These are phyloP conservation scores for Pyricularia pennisetigena DNA, from an alignment of 2,329 filamentous ascomycete genomes.

Conservation along the genomic window DNA sequence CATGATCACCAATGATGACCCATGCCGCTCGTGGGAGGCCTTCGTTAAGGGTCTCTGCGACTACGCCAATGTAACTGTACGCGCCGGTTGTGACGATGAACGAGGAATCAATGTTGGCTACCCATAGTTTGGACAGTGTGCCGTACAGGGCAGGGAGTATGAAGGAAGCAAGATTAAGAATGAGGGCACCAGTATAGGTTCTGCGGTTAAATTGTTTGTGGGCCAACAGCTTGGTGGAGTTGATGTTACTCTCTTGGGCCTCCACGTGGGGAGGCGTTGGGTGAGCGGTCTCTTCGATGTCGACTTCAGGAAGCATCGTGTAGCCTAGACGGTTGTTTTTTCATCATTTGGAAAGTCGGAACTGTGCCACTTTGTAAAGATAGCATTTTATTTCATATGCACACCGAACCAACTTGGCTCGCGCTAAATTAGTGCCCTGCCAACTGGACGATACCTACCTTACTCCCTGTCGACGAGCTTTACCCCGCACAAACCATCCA, in stretches of 20 bases:
- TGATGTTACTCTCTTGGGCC: not conserved
- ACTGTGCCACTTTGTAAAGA: not conserved
- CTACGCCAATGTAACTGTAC: conserved; percentile 59
- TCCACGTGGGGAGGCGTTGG: not conserved
- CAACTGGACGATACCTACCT: too few relatives aligned
- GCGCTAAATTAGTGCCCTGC: too few relatives aligned
- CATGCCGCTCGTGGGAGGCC: conserved; percentile 60
- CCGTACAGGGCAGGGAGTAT: conserved; percentile 56
- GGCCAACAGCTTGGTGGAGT: too few relatives aligned
- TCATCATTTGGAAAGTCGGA: not conserved
- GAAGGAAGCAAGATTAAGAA: conserved; percentile 55
- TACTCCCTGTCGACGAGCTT: too few relatives aligned
- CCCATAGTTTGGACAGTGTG: conserved; percentile 62
- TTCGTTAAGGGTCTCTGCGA: conserved; percentile 63
- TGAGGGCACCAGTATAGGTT: conserved; percentile 42
- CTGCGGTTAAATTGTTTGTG: conserved; percentile 11
- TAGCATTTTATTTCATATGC: not conserved
- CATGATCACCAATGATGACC: conserved; percentile 57
- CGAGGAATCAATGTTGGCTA: conserved; percentile 55
- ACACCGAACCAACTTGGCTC: too few relatives aligned
- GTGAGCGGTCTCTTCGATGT: not conserved
- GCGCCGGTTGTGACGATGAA: conserved; percentile 54
- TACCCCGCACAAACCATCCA: too few relatives aligned
- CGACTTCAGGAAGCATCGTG: not conserved
- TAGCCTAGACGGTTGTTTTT: not conserved